Base-by-base conservation (phyloP, 2,329 filamentous ascomycete genomes). In the Rutstroemia sp. region DNA sequence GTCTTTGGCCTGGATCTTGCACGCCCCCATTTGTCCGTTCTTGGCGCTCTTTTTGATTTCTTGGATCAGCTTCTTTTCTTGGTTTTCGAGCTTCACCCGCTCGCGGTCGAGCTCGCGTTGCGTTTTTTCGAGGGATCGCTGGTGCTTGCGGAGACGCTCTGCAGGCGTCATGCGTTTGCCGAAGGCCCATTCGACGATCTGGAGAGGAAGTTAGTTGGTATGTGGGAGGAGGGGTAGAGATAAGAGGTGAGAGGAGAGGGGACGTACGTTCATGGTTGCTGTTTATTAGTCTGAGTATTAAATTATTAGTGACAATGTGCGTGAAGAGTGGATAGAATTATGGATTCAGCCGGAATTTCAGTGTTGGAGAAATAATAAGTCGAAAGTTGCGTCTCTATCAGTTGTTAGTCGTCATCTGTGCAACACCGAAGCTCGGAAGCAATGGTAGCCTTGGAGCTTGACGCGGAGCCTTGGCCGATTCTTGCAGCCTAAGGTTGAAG, bases 31-130 rank as follows among this genome's bases (percentile, higher is more conserved):
- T 75, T 99, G 92, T 5, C 91, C 91, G 78, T 94, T 95, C 76
- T 99, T 96, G 54, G 94, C 94, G 68, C 89, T 96, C 76, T 95
- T 95, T 78, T 96, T 97, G 76, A 99, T 99, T 70, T 97, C 92
- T 62, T 86, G 81, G 54, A 96, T 87, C 54, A 99, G 79, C 68
- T 95, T 96, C 83, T 96, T 97, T 78, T 99, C 94, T 72, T 99
- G 94, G 70, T 96, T 95, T 76, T 99, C 94, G 34, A 99, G 79
- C 77, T 99, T 99, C 62, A 92, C 86, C 57, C 94, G 83, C 72
- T 96, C 92, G 61, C 95, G 87, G 69, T 99, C 94, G 53, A 99
- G 82, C 72, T 99, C 94, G 65, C 94, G 86, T 69, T 97, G 94
- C 10, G 94, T 95, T 78, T 96, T 96, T 74, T 99, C 94, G 62